Percentiles rank a stretch among this genome's conserved stretches.
These are phyloP conservation scores for Metschnikowia kunwiensis DNA, from an alignment of 805 yeast species.

Conservation along the genomic window DNA sequence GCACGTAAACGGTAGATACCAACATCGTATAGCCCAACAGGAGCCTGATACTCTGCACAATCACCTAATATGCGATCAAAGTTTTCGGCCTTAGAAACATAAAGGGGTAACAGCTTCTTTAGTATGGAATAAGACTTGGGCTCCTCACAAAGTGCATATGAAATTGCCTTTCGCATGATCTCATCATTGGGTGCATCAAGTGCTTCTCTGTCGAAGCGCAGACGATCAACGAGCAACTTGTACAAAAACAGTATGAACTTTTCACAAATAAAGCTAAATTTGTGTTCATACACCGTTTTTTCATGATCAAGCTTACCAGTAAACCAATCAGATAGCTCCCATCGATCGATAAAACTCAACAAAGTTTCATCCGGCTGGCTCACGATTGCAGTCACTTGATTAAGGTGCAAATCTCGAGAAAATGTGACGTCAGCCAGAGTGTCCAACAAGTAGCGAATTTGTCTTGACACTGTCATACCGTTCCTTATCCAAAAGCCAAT, in stretches of 20 bases:
- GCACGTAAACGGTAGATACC: conserved; percentile 70
- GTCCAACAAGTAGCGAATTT: conserved; percentile 49
- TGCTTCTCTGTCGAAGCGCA: conserved; percentile 20
- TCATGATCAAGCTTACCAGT: conserved; percentile 30
- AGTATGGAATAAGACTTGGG: conserved; percentile 32
- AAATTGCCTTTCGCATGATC: conserved; percentile 40
- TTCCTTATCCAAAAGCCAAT: conserved; percentile 74
- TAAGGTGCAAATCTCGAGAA: conserved; percentile 45
- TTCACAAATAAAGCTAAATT: conserved; percentile 41
- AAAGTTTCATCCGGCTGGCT: conserved; percentile 38
- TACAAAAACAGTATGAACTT: conserved; percentile 44
- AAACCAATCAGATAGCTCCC: conserved; percentile 54
- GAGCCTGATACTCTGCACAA: conserved; percentile 61
- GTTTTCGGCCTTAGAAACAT: conserved; percentile 29
- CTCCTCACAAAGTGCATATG: conserved; percentile 48
- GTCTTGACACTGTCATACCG: conserved; percentile 53
- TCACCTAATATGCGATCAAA: conserved; percentile 56
- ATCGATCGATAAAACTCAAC: conserved; percentile 46
- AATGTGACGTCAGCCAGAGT: conserved; percentile 40
- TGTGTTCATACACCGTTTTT: conserved; percentile 47
- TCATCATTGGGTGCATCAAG: background rate
- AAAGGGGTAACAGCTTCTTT: conserved; percentile 22
- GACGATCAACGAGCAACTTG: conserved; percentile 40
- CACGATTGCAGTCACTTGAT: conserved; percentile 40
- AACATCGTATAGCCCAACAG: conserved; percentile 52